Evolutionary conservation across 108 stramenopile genomes (phyloP).

Genomic region (Schizochytrium sp.): DNA sequence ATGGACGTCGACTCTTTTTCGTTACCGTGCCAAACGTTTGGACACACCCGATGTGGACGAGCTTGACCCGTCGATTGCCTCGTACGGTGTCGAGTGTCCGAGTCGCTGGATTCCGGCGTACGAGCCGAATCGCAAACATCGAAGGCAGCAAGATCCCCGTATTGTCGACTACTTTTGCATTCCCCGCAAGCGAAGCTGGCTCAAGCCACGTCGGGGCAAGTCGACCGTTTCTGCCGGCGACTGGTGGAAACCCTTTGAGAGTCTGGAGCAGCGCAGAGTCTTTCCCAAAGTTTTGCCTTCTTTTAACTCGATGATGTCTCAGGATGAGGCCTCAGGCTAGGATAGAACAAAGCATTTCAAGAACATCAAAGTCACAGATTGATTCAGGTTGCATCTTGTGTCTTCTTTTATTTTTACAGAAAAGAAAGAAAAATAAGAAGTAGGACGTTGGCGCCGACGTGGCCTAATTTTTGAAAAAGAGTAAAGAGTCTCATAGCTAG

Average conservation of each 20-base stretch:
- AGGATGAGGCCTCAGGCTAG: no score
- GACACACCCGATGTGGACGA: not conserved
- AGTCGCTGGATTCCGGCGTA: slow-evolving; percentile 1
- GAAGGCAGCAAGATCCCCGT: slow-evolving; percentile 11
- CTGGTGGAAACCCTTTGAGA: not conserved
- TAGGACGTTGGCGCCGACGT: no score
- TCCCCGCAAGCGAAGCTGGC: not conserved
- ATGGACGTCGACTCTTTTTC: not conserved
- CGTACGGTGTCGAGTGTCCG: not conserved
- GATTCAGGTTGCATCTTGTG: no score
- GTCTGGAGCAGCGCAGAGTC: not conserved
- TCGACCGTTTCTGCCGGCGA: not conserved
- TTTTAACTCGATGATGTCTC: no score
- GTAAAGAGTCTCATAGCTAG: not conserved
- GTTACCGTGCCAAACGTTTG: not conserved
- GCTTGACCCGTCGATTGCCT: slow-evolving; percentile 3
- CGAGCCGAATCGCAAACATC: not conserved
- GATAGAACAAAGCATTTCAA: no score
- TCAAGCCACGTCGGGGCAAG: not conserved
- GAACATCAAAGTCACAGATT: no score
- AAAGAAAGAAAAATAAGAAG: no score
- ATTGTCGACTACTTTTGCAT: slow-evolving; percentile 18
- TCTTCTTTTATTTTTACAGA: no score
- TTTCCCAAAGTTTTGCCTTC: not conserved
- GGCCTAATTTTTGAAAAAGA: no score